phyloP scores from a whole-genome alignment of 805 yeast genomes.

The Sugiyamaella boreocaroliniensis region DNA sequence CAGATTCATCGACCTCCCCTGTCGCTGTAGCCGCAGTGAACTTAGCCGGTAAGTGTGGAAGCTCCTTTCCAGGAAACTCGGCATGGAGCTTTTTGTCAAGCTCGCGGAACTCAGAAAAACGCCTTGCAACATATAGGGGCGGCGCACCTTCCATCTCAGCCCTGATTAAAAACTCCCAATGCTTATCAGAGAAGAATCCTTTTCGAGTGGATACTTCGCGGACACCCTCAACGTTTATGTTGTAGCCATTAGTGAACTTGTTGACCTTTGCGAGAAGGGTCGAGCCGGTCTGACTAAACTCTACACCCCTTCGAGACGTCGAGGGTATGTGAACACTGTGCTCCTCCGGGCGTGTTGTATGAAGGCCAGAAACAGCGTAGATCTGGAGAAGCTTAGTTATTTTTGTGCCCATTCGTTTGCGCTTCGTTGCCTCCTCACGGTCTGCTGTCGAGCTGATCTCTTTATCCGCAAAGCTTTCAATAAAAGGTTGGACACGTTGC shows the following conservation, averaged over 20 bases:
- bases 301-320: constrained; percentile 18
- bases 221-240: constrained; percentile 65
- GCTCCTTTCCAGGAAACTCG: constrained; percentile 61
- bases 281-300: constrained; percentile 12
- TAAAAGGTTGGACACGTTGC: constrained; percentile 68
- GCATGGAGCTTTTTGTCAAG: constrained; percentile 45
- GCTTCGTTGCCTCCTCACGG: constrained; percentile 66
- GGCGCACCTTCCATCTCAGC: constrained; percentile 25
- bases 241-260: constrained; percentile 48
- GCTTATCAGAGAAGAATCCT: constrained; percentile 24
- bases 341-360: constrained; percentile 37
- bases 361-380: constrained; percentile 68
- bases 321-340: constrained; percentile 25
- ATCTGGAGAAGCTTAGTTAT: constrained; percentile 57
- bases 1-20: constrained; percentile 27
- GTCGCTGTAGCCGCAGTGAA: constrained; percentile 29
- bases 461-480: constrained; percentile 69
- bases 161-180: constrained; percentile 28
- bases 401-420: constrained; percentile 50
- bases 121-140: constrained; percentile 47
- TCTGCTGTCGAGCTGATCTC: constrained; percentile 68
- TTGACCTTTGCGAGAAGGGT: constrained; percentile 17
- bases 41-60: constrained; percentile 55
- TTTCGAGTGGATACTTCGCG: constrained; percentile 30
- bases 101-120: constrained; percentile 61